These are phyloP conservation scores for Candolleomyces aberdarensis DNA, from an alignment of 768 basidiomycete species.

Conservation along the genomic window DNA sequence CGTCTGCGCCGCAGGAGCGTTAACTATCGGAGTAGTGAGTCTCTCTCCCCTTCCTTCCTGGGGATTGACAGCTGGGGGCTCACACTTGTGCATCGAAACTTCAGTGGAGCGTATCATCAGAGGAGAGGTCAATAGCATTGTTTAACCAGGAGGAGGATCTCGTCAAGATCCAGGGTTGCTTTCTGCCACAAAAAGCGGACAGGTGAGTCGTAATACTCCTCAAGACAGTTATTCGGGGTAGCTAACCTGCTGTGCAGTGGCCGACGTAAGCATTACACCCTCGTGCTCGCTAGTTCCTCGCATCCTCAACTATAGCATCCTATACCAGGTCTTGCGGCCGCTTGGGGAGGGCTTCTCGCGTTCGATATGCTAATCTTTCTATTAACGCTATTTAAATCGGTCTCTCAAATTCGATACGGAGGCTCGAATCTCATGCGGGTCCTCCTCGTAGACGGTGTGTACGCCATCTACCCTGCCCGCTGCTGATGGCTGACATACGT, in stretches of 20 bases:
- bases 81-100: background rate
- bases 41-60: too few species aligned
- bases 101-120: background rate
- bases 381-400: constrained; percentile 37
- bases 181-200: background rate
- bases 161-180: too few species aligned
- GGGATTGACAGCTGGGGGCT: background rate
- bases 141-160: too few species aligned
- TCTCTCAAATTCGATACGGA: constrained; percentile 17
- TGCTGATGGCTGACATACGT: background rate
- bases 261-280: background rate
- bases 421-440: constrained; percentile 20
- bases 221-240: too few species aligned
- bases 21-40: constrained; percentile 25
- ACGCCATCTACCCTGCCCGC: background rate
- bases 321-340: constrained; percentile 27
- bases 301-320: background rate
- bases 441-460: constrained; percentile 39
- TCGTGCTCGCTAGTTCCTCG: too few species aligned
- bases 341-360: constrained; percentile 36
- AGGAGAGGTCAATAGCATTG: background rate
- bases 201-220: background rate
- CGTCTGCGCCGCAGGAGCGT: constrained; percentile 20
- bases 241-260: background rate
- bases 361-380: constrained; percentile 40